These are phyloP conservation scores for Zygotorulaspora chibaensis DNA, from an alignment of 805 yeast species.

Conservation along the genomic window DNA sequence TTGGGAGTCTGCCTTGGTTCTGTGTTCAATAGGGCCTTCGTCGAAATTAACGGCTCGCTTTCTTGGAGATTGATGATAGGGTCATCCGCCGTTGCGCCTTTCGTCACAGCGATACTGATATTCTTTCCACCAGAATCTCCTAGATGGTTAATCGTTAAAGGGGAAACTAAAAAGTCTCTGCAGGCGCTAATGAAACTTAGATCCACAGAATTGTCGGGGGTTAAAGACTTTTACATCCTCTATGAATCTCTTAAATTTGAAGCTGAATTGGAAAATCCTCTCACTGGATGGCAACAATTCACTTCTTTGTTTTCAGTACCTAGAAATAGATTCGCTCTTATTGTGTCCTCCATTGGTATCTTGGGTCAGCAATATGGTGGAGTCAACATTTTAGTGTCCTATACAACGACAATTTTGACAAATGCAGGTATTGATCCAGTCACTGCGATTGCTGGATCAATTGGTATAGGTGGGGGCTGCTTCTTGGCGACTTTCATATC, in stretches of 20 bases:
- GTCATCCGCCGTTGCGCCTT: constrained; percentile 58
- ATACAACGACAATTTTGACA: constrained; percentile 55
- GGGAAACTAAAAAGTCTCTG: constrained; percentile 48
- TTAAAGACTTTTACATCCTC: constrained; percentile 37
- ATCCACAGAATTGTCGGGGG: constrained; percentile 48
- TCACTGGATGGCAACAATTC: constrained; percentile 52
- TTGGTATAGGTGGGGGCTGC: constrained; percentile 59
- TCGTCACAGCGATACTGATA: constrained; percentile 38
- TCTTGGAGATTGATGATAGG: constrained; percentile 80
- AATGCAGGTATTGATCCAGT: constrained; percentile 47
- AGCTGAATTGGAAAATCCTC: constrained; percentile 41
- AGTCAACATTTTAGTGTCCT: constrained; percentile 62
- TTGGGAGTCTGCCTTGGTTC: constrained; percentile 72
- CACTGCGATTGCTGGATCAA: constrained; percentile 50
- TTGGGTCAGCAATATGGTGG: constrained; percentile 69
- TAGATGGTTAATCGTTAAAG: constrained; percentile 59
- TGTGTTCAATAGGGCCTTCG: constrained; percentile 68
- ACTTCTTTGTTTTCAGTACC: constrained; percentile 41
- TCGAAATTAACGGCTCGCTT: constrained; percentile 46
- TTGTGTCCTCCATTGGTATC: constrained; percentile 63
- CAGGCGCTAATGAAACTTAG: constrained; percentile 45
- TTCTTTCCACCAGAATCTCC: constrained; percentile 60
- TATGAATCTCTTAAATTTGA: constrained; percentile 34
- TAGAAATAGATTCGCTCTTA: constrained; percentile 52
- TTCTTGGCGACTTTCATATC: constrained; percentile 52